These are phyloP conservation scores for Lathyrus sativus DNA, from an alignment of 306 rosid species.

Conservation along the genomic window DNA sequence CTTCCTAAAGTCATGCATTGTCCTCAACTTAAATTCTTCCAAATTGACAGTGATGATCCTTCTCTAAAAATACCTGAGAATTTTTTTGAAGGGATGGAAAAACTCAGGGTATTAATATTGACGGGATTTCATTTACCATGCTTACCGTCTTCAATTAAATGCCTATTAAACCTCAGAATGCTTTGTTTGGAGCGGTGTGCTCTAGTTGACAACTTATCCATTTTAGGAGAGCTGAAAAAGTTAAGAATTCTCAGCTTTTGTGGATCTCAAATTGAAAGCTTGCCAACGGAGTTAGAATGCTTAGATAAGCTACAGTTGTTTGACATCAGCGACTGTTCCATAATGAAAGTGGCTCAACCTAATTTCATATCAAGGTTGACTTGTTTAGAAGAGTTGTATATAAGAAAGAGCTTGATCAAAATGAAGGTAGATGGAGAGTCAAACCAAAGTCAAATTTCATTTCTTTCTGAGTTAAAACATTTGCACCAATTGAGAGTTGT, in stretches of 20 bases:
- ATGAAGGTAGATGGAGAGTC: constrained; percentile 22
- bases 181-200: constrained; percentile 27
- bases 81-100: constrained; percentile 22
- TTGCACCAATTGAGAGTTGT: constrained; percentile 12
- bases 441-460: neutral
- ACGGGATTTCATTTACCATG: neutral
- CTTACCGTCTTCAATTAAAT: constrained; percentile 25
- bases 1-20: constrained; percentile 5
- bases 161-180: constrained; percentile 26
- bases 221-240: constrained; percentile 29
- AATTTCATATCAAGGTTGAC: constrained; percentile 44
- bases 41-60: constrained; percentile 6
- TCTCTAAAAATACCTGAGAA: constrained; percentile 9
- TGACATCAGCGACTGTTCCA: constrained; percentile 7
- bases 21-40: constrained; percentile 26
- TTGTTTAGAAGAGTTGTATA: constrained; percentile 44
- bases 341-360: constrained; percentile 17
- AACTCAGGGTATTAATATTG: constrained; percentile 30
- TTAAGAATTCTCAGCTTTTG: constrained; percentile 31
- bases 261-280: constrained; percentile 20
- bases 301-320: constrained; percentile 25
- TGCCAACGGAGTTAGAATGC: neutral
- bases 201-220: constrained; percentile 18
- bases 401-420: constrained; percentile 35
- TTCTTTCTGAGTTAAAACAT: constrained; percentile 29